phyloP scores from a whole-genome alignment of 83 land plant species.

The Thuja plicata region DNA sequence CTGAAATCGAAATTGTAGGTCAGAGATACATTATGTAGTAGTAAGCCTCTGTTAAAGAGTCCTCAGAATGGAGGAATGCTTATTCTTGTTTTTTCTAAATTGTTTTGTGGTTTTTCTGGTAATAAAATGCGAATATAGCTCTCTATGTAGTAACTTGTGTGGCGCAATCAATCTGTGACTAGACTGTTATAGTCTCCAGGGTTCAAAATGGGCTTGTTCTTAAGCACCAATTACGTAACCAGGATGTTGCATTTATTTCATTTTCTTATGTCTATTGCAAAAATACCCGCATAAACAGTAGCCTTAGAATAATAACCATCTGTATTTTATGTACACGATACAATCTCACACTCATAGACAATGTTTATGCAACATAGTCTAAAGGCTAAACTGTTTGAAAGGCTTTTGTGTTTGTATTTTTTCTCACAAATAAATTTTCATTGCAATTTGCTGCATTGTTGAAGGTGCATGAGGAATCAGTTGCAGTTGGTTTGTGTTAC shows the following conservation, averaged over 20 bases:
- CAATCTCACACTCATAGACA: not conserved
- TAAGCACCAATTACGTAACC: not conserved
- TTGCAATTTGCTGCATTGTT: not conserved
- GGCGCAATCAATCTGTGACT: not conserved
- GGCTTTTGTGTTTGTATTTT: not conserved
- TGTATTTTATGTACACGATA: not conserved
- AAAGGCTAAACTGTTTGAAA: not conserved
- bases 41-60: not conserved
- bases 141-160: not conserved
- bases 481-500: not conserved
- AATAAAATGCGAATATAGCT: not conserved
- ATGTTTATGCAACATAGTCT: not conserved
- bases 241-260: not conserved
- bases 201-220: not conserved
- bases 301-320: not conserved
- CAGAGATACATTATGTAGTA: not conserved
- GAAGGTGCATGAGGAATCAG: not conserved
- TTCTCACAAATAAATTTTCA: not conserved
- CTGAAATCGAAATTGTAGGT: not conserved
- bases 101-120: not conserved
- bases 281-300: not conserved
- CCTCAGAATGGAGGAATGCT: not conserved
- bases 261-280: not conserved
- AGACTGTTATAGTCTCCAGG: not conserved
- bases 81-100: not conserved